A percentile compares a stretch with the other conserved stretches of the same genome.
phyloP scores from a whole-genome alignment of 352 stramenopile species.

The Pythium phragmiticola region DNA sequence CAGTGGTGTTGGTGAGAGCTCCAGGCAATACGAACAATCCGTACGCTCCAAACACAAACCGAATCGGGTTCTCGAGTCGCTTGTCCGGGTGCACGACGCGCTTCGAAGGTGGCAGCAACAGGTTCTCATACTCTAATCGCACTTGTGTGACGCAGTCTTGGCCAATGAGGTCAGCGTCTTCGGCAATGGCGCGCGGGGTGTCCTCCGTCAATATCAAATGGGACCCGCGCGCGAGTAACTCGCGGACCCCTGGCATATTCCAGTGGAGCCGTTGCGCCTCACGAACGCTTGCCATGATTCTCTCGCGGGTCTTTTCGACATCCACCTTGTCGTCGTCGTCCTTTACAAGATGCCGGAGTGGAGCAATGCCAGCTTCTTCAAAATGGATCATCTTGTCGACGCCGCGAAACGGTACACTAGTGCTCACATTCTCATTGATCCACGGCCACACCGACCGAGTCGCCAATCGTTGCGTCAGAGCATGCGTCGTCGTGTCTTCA shows the following conservation, averaged over 20 bases:
- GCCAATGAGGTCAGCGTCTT: slow-evolving; percentile 15
- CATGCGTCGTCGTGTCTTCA: background rate
- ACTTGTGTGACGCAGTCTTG: slow-evolving; percentile 22
- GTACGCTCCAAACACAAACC: slow-evolving; percentile 40
- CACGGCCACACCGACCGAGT: slow-evolving; percentile 11
- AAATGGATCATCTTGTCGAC: slow-evolving; percentile 32
- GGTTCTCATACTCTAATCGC: slow-evolving; percentile 44
- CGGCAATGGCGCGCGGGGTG: background rate
- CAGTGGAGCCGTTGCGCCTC: slow-evolving; percentile 55
- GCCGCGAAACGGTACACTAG: slow-evolving; percentile 18
- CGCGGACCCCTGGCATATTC: slow-evolving; percentile 49
- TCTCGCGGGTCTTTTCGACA: background rate
- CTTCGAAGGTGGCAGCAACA: slow-evolving; percentile 53
- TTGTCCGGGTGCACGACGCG: slow-evolving; percentile 19
- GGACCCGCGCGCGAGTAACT: slow-evolving; percentile 43
- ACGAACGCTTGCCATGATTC: slow-evolving; percentile 39
- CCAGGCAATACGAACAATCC: slow-evolving; percentile 53
- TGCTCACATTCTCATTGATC: slow-evolving; percentile 25
- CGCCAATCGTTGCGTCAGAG: background rate
- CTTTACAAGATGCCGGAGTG: background rate
- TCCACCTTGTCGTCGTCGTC: background rate
- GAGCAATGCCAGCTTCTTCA: slow-evolving; percentile 28
- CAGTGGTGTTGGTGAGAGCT: slow-evolving; percentile 5
- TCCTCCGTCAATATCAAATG: slow-evolving; percentile 47
- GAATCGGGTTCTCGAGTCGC: slow-evolving; percentile 28